phyloP scores from a whole-genome alignment of 2,329 filamentous ascomycete species.

The Fusarium armeniacum region DNA sequence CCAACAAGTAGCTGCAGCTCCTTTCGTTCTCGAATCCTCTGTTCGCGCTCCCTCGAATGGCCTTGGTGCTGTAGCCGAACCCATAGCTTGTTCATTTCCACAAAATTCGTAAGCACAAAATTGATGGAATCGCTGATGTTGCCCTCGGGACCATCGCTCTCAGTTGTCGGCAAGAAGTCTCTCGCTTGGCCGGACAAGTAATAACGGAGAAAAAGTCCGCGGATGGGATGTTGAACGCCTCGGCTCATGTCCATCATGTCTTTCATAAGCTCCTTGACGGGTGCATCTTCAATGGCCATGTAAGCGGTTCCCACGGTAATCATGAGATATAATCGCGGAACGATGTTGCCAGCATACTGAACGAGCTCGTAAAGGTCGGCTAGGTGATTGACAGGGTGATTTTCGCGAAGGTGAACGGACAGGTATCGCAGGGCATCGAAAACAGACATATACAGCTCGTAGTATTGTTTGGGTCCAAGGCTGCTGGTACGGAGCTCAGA shows the following conservation, averaged over 20 bases:
- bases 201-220: slow-evolving; percentile 94
- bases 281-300: slow-evolving; percentile 98
- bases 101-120: slow-evolving; percentile 98
- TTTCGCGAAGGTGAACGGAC: slow-evolving; percentile 95
- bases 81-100: slow-evolving; percentile 99
- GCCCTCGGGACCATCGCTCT: slow-evolving; percentile 91
- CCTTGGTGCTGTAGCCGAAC: slow-evolving; percentile 97
- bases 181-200: slow-evolving; percentile 95
- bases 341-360: slow-evolving; percentile 97
- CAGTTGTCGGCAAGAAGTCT: slow-evolving; percentile 85
- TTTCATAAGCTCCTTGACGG: slow-evolving; percentile 99
- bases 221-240: slow-evolving; percentile 95
- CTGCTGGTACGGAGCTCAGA: slow-evolving; percentile 98
- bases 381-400: slow-evolving; percentile 96
- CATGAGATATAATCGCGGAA: slow-evolving; percentile 97
- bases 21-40: slow-evolving; percentile 92
- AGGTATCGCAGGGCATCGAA: slow-evolving; percentile 98
- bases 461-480: slow-evolving; percentile 99
- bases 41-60: slow-evolving; percentile 93
- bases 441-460: slow-evolving; percentile 99
- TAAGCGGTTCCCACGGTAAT: slow-evolving; percentile 99
- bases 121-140: slow-evolving; percentile 98
- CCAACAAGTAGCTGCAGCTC: slow-evolving; percentile 96
- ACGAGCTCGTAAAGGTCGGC: slow-evolving; percentile 98
- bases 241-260: slow-evolving; percentile 99